phyloP scores from a whole-genome alignment of 2,329 filamentous ascomycete genomes.

The Chaetoscypha palmicola region DNA sequence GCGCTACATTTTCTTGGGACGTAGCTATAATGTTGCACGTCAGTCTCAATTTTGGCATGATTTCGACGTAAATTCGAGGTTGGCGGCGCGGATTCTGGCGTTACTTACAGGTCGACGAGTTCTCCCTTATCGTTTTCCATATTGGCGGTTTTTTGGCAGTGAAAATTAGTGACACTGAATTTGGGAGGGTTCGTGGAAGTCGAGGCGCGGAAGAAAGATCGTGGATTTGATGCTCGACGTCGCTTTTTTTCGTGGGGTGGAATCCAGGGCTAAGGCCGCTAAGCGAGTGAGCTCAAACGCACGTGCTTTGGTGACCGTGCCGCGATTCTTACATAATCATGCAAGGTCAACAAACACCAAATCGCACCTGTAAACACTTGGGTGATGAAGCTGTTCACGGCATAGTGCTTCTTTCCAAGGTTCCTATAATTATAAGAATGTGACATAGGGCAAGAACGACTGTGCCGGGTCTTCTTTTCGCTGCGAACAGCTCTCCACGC shows the following conservation, averaged over 20 bases:
- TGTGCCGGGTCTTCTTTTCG: constrained; percentile 22
- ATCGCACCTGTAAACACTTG: background rate
- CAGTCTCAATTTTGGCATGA: background rate
- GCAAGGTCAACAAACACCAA: background rate
- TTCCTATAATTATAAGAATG: background rate
- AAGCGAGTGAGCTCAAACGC: background rate
- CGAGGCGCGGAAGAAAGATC: constrained; percentile 4
- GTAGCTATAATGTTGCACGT: constrained; percentile 54
- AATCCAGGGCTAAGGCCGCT: constrained; percentile 1
- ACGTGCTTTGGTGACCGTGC: constrained; percentile 4
- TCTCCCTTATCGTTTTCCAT: constrained; percentile 99
- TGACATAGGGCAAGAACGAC: constrained; percentile 10
- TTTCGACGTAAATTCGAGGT: background rate
- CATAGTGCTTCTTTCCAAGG: background rate
- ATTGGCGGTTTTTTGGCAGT: constrained; percentile 43
- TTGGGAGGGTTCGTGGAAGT: constrained; percentile 9
- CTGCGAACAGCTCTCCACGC: constrained; percentile 20
- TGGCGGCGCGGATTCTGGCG: background rate
- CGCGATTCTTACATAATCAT: too few relatives aligned
- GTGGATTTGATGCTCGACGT: constrained; percentile 1
- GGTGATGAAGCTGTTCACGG: too few relatives aligned
- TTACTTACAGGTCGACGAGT: constrained; percentile 93
- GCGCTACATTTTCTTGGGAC: constrained; percentile 98
- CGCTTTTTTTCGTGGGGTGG: constrained; percentile 6
- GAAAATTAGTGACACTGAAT: constrained; percentile 11